These are phyloP conservation scores for Cystofilobasidium ferigula DNA, from an alignment of 768 basidiomycete genomes.

Conservation along the genomic window DNA sequence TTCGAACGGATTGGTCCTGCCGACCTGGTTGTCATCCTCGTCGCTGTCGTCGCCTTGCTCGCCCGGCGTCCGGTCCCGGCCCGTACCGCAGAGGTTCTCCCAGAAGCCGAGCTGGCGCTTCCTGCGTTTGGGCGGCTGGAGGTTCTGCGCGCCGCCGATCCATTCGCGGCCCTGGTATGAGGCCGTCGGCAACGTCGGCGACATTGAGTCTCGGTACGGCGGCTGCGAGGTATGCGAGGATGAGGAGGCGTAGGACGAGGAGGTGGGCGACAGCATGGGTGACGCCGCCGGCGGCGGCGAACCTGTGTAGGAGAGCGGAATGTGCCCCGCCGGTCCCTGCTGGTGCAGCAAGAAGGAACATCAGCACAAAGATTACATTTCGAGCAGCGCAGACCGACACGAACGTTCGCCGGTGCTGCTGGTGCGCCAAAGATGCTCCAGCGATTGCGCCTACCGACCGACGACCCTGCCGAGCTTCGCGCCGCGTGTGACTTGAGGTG, in stretches of 20 bases:
- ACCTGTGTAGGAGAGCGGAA: background rate
- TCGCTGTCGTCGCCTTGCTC: background rate
- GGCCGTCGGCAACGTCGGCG: background rate
- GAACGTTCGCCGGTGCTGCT: background rate
- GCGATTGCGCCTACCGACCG: background rate
- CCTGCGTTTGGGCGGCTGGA: background rate
- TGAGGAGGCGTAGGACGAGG: background rate
- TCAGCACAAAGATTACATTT: background rate
- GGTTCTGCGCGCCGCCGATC: background rate
- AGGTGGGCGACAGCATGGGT: background rate
- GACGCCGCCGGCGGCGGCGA: background rate
- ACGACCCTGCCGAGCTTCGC: background rate
- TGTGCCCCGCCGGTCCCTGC: background rate
- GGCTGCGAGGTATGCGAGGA: background rate
- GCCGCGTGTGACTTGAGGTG: background rate
- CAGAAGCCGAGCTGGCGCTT: background rate
- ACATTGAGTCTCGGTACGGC: background rate
- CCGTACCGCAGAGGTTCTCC: background rate
- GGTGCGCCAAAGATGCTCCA: background rate
- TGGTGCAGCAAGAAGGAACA: background rate
- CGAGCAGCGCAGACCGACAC: background rate
- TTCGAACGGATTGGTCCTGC: background rate
- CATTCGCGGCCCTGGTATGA: conserved; percentile 1
- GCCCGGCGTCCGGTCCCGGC: background rate
- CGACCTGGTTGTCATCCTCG: background rate